phyloP scores from a whole-genome alignment of 441 rosid genomes.

The Arabidopsis lyrata region DNA sequence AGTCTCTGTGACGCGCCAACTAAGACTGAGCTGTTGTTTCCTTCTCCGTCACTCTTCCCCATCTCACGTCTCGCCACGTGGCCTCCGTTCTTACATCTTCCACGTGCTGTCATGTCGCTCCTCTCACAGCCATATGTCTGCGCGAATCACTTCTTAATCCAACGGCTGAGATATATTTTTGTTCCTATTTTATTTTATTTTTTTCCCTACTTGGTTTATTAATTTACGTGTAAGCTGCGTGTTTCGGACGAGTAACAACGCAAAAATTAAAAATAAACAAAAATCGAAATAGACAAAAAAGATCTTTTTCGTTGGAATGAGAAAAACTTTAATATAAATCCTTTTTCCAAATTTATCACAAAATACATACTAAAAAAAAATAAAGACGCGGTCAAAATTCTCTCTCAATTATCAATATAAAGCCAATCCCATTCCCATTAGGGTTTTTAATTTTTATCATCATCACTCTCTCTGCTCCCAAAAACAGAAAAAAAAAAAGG shows the following conservation, averaged over 20 bases:
- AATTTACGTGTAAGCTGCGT: slow-evolving; percentile 49
- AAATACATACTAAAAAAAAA: slow-evolving; percentile 28
- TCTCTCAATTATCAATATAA: slow-evolving; percentile 47
- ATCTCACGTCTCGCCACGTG: slow-evolving; percentile 37
- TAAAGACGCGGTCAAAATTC: slow-evolving; percentile 58
- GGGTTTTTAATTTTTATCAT: slow-evolving; percentile 47
- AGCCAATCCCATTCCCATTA: slow-evolving; percentile 33
- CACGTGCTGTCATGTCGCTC: slow-evolving; percentile 3
- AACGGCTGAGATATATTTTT: slow-evolving; percentile 41
- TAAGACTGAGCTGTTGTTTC: slow-evolving; percentile 49
- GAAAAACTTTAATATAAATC: slow-evolving; percentile 12
- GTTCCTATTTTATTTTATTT: background rate
- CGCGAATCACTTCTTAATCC: slow-evolving; percentile 13
- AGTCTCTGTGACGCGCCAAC: slow-evolving; percentile 58
- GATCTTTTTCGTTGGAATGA: slow-evolving; percentile 34
- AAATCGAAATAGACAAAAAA: slow-evolving; percentile 6
- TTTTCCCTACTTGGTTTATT: background rate
- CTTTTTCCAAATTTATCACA: slow-evolving; percentile 31
- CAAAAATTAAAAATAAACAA: background rate
- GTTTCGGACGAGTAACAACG: slow-evolving; percentile 42
- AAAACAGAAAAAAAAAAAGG: background rate
- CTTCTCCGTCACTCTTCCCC: slow-evolving; percentile 39
- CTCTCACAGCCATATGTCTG: slow-evolving; percentile 3
- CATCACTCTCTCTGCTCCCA: slow-evolving; percentile 19
- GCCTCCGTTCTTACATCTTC: slow-evolving; percentile 14